Base-by-base conservation (phyloP, 2,329 filamentous ascomycete species). In the Fusarium anguioides region DNA sequence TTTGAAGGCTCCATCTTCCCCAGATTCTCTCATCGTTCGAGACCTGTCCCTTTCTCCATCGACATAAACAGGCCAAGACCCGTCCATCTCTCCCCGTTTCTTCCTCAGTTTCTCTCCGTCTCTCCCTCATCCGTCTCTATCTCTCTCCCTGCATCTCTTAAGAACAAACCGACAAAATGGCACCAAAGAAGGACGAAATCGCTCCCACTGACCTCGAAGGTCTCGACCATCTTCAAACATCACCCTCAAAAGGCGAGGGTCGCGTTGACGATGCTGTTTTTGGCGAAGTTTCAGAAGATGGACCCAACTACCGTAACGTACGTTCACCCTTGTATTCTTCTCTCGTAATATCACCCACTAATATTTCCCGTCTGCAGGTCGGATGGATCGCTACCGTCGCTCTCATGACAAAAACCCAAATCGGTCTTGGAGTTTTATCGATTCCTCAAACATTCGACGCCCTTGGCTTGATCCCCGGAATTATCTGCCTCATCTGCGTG, bases 331-430 rank as follows among this genome's bases (percentile, higher is more conserved):
- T 8, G 4, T 33, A 18, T n/a, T 42, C 5, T 4, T 31, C 8
- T 7, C 18, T 51, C 8, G 0, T 5, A n/a, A n/a, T n/a, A 9
- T 17, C 4, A 26, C 7, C 1, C 15, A 26, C 44, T 56, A 24
- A 56, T 23, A 14, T 5, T 17, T 4, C 4, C 5, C 20, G n/a
- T 11, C 4, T n/a, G 2, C 78, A 79, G 77, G 81, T 44, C 15
- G 79, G 80, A 48, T 83, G 81, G 81, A 54, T 80, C 2, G 81
- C 79, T 21, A 81, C 81, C 14, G 69, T 75, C 0, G 78, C 77
- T 8, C 74, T 83, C 18, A 83, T 82, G 81, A 80, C 82, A 75
- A 82, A 83, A 72, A 81, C 78, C 1, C 79, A 82, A 58, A 79
- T 83, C 27, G 81, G 81, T 17, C 75, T 82, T 7, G 73, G 80